phyloP scores from a whole-genome alignment of 257 asterid species.

The Petunia axillaris region DNA sequence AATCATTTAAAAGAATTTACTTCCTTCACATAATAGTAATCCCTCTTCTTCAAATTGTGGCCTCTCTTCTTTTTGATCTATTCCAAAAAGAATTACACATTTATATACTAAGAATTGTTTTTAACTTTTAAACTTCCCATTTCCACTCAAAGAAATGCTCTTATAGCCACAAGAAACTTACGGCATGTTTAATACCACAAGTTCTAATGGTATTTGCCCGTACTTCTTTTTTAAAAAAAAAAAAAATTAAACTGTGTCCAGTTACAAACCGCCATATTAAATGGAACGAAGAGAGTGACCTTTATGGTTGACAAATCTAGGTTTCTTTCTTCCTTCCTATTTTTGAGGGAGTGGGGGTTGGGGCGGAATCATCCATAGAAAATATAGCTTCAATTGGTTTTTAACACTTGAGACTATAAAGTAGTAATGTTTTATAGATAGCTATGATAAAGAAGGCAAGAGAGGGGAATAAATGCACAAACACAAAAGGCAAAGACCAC shows the following conservation, averaged over 20 bases:
- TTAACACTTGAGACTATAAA: constrained; percentile 1
- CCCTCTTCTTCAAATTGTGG: too few relatives aligned
- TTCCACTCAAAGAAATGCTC: too few relatives aligned
- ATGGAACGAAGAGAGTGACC: not conserved
- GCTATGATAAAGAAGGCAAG: not conserved
- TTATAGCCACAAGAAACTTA: too few relatives aligned
- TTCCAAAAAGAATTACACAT: too few relatives aligned
- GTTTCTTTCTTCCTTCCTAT: not conserved
- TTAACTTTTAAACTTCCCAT: too few relatives aligned
- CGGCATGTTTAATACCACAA: too few relatives aligned
- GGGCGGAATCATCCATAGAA: not conserved
- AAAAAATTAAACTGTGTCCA: too few relatives aligned
- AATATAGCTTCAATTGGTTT: constrained; percentile 17
- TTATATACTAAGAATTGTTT: too few relatives aligned
- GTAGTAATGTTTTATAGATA: not conserved
- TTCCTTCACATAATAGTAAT: constrained; percentile 6
- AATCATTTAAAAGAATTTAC: not conserved
- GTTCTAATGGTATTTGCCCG: too few relatives aligned
- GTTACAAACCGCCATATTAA: too few relatives aligned
- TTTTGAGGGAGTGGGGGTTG: not conserved
- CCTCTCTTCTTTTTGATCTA: too few relatives aligned
- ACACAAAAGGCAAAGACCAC: not conserved
- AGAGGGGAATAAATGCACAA: not conserved
- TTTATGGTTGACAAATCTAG: constrained; percentile 4
- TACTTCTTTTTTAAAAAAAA: too few relatives aligned